phyloP scores from a whole-genome alignment of 768 basidiomycete genomes.

The Paxillus rubicundulus region DNA sequence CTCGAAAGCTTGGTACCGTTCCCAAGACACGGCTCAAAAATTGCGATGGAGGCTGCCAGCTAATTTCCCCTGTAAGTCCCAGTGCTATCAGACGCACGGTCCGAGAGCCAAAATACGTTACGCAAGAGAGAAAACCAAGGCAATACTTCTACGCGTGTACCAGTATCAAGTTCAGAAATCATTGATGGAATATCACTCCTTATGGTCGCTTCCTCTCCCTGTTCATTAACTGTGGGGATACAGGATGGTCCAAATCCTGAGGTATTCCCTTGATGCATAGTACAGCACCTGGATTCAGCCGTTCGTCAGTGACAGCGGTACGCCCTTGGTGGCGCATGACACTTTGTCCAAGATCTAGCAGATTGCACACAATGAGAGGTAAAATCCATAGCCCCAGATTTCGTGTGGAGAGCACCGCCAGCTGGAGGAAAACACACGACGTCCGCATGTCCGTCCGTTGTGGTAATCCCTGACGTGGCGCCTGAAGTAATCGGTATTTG shows the following conservation, averaged over 20 bases:
- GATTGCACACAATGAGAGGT: conserved; percentile 15
- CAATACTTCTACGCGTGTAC: background rate
- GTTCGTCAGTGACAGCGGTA: background rate
- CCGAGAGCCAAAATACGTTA: background rate
- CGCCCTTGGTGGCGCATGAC: background rate
- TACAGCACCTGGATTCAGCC: background rate
- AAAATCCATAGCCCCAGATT: conserved; percentile 21
- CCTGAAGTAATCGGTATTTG: background rate
- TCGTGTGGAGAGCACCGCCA: conserved; percentile 15
- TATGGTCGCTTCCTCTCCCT: background rate
- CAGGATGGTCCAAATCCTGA: too few species aligned
- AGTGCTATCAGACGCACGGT: background rate
- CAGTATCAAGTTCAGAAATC: background rate
- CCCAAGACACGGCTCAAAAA: too few species aligned
- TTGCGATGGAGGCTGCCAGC: conserved; percentile 1
- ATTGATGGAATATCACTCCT: background rate
- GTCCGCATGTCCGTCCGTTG: conserved; percentile 26
- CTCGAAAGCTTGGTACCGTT: background rate
- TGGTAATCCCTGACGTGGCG: conserved; percentile 11
- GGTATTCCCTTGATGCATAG: too few species aligned
- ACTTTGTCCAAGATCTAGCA: conserved; percentile 15
- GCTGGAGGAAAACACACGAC: conserved; percentile 20
- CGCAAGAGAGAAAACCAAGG: background rate
- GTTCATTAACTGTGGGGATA: background rate
- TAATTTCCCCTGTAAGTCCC: background rate